Percentiles rank a stretch among this genome's conserved stretches.
Conservation (phyloP, 139 green algal genomes). For the Nannochloris sp. region DNA sequence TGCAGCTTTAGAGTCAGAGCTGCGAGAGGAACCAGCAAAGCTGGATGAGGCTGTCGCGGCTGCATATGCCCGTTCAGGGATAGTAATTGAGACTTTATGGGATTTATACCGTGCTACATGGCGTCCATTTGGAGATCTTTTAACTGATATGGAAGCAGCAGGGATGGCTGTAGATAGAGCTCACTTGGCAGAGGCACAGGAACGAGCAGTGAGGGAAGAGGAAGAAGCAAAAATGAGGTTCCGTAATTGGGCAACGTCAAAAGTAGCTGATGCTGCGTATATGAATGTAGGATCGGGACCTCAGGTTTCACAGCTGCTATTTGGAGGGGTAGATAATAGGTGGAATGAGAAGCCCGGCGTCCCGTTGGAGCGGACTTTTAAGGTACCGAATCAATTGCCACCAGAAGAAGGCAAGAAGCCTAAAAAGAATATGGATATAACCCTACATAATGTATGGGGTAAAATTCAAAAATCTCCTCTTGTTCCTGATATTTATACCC, state of each 20-base stretch:
- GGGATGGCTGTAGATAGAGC: conserved; percentile 52
- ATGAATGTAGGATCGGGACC: conserved; percentile 73
- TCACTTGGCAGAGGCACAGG: conserved; percentile 44
- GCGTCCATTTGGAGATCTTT: conserved; percentile 80
- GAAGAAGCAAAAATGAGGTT: conserved; percentile 52
- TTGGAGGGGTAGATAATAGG: conserved; percentile 50
- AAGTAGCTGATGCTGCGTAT: conserved; percentile 44
- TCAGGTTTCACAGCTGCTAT: conserved; percentile 74
- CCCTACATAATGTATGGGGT: conserved; percentile 74
- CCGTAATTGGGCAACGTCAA: conserved; percentile 53
- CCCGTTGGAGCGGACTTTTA: conserved; percentile 35
- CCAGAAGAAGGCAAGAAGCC: conserved; percentile 44
- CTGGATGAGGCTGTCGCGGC: conserved; percentile 8
- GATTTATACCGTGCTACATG: conserved; percentile 79
- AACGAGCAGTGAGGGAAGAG: conserved; percentile 46
- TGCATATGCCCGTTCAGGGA: conserved; percentile 1
- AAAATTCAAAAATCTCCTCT: conserved; percentile 30
- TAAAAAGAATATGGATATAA: conserved; percentile 58
- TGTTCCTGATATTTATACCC: conserved; percentile 40
- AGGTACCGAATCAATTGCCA: conserved; percentile 42
- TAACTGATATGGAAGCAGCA: conserved; percentile 89
- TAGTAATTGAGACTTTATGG: conserved; percentile 41
- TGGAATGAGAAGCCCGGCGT: conserved; percentile 26
- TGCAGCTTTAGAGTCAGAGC: conserved; percentile 27
- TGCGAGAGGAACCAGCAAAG: conserved; percentile 18